A percentile compares a stretch with the other conserved stretches of the same genome.
Evolutionary conservation across 495 filamentous ascomycete genomes (phyloP).

Genomic region (Jackrogersella minutella): DNA sequence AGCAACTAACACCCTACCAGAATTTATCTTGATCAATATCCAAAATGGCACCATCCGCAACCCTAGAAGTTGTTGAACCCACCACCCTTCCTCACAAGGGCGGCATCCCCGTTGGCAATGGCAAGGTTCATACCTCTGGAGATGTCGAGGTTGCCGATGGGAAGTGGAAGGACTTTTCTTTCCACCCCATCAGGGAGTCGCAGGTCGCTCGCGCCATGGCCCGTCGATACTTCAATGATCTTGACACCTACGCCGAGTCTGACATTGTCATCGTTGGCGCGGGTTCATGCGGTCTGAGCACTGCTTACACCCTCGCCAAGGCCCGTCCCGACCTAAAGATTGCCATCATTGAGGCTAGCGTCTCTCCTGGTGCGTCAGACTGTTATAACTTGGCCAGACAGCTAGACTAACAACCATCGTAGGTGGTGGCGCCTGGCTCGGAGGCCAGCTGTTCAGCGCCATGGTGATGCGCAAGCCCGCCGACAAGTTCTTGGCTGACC

Average conservation of each 20-base stretch:
- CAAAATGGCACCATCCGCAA: constrained; percentile 81
- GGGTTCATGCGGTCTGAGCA: constrained; percentile 83
- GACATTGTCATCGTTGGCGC: constrained; percentile 93
- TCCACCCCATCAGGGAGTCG: constrained; percentile 86
- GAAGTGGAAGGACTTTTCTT: constrained; percentile 81
- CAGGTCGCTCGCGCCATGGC: constrained; percentile 93
- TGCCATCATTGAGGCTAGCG: constrained; percentile 86
- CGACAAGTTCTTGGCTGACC: constrained; percentile 78
- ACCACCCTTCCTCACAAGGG: constrained; percentile 46
- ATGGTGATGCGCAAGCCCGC: constrained; percentile 96
- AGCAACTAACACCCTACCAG: constrained; percentile 50
- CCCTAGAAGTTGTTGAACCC: constrained; percentile 44
- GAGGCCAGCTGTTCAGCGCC: constrained; percentile 88
- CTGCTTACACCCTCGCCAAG: constrained; percentile 84
- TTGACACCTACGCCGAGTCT: constrained; percentile 87
- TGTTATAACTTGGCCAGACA: constrained; percentile 39
- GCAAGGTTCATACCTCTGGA: constrained; percentile 48
- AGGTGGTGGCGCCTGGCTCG: constrained; percentile 88
- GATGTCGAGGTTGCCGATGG: constrained; percentile 65
- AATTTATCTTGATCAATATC: constrained; percentile 46
- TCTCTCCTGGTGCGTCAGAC: constrained; percentile 67
- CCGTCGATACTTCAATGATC: constrained; percentile 86
- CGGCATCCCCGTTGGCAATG: constrained; percentile 50
- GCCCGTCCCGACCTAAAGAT: constrained; percentile 89
- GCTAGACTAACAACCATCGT: constrained; percentile 35